These are phyloP conservation scores for Penicillium sp. DNA, from an alignment of 2,329 filamentous ascomycete genomes.

Conservation along the genomic window DNA sequence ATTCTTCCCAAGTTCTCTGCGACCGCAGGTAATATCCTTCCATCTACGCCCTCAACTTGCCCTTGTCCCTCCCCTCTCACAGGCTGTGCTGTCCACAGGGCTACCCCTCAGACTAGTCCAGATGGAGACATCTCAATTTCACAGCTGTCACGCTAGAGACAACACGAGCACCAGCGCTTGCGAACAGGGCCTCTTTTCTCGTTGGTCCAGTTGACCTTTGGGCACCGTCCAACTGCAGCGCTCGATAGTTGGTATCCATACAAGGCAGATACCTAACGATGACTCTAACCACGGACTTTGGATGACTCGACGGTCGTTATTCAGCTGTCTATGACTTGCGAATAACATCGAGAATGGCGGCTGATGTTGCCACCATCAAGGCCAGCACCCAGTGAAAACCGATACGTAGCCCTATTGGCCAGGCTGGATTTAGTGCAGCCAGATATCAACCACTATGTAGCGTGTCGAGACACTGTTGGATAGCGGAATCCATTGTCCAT, in stretches of 20 bases:
- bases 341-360: not conserved
- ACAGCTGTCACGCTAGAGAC: conserved; percentile 1
- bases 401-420: not conserved
- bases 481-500: conserved; percentile 16
- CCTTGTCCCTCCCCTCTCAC: conserved; percentile 3
- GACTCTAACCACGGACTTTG: not conserved
- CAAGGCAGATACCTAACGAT: conserved; percentile 2
- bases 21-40: not conserved
- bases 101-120: conserved; percentile 28
- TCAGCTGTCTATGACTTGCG: not conserved
- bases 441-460: conserved; percentile 3
- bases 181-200: conserved; percentile 11
- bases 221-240: conserved; percentile 21
- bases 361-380: conserved; percentile 1
- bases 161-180: conserved; percentile 15
- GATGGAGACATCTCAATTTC: conserved; percentile 21
- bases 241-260: conserved; percentile 6
- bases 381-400: not conserved
- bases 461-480: conserved; percentile 23
- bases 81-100: not conserved
- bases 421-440: not conserved
- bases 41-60: not conserved
- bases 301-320: not conserved
- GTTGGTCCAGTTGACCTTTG: conserved; percentile 8
- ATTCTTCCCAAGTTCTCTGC: not conserved